These are phyloP conservation scores for Suillus lakei DNA, from an alignment of 768 basidiomycete species.

Conservation along the genomic window DNA sequence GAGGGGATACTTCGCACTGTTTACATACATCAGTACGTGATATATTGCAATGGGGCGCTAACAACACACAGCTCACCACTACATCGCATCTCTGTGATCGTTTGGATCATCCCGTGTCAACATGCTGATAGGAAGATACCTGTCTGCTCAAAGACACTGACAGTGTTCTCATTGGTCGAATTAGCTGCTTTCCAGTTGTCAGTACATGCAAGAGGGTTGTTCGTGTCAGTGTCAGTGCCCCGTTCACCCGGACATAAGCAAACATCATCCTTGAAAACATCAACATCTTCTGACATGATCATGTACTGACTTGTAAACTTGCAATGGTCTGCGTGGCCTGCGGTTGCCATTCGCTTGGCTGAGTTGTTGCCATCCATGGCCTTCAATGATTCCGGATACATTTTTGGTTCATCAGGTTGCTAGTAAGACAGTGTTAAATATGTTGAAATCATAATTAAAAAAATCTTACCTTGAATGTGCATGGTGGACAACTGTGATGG, in stretches of 20 bases:
- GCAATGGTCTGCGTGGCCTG: constrained; percentile 21
- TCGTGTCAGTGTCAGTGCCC: neutral
- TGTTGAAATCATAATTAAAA: no score
- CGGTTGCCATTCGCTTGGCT: constrained; percentile 31
- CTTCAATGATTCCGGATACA: no score
- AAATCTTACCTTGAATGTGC: neutral
- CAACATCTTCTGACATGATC: constrained; percentile 28
- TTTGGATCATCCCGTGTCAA: constrained; percentile 36
- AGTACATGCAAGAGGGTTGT: constrained; percentile 21
- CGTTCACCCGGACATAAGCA: constrained; percentile 4
- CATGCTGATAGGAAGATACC: constrained; percentile 43
- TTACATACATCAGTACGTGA: no score
- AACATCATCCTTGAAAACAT: constrained; percentile 25
- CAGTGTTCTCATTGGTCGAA: constrained; percentile 31
- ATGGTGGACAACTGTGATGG: neutral
- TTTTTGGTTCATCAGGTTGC: constrained; percentile 33
- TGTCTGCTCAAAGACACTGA: constrained; percentile 42
- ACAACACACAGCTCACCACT: constrained; percentile 46
- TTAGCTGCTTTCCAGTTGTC: constrained; percentile 40
- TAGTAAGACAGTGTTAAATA: no score
- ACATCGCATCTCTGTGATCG: constrained; percentile 36
- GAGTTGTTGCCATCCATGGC: constrained; percentile 44
- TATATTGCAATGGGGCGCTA: no score
- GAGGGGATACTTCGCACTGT: no score
- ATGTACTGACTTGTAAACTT: constrained; percentile 31